Evolutionary conservation across 2,329 filamentous ascomycete genomes (phyloP).

Genomic region (Neofusicoccum kwambonambiense): DNA sequence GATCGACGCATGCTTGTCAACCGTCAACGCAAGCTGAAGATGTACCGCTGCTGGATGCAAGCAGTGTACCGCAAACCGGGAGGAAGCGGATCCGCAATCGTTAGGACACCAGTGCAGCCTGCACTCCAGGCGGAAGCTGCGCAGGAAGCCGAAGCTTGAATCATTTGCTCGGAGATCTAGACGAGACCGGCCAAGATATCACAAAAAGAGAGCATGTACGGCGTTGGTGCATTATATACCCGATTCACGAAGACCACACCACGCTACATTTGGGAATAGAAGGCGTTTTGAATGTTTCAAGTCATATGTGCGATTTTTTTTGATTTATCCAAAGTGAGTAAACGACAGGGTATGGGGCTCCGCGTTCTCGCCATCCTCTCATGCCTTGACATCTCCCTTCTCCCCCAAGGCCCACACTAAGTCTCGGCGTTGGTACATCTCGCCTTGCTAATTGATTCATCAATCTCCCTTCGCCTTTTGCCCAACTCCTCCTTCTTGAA

Average conservation of each 20-base stretch:
- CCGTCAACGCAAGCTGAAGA: constrained; percentile 84
- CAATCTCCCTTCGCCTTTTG: no score
- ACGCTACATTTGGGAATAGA: not conserved
- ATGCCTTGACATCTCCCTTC: no score
- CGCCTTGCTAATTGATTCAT: no score
- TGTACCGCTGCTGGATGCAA: constrained; percentile 98
- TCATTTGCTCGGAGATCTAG: not conserved
- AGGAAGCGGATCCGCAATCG: not conserved
- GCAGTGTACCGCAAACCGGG: constrained; percentile 70
- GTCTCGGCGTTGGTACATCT: no score
- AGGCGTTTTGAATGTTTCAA: not conserved
- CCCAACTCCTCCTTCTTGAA: no score
- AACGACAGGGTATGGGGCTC: no score
- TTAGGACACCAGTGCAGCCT: not conserved
- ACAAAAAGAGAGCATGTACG: not conserved
- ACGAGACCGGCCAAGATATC: not conserved
- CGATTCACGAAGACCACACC: not conserved
- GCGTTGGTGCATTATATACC: constrained; percentile 9
- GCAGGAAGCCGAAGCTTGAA: not conserved
- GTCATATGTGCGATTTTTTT: no score
- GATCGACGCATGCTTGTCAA: constrained; percentile 92
- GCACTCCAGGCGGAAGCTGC: not conserved
- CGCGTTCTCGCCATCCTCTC: no score
- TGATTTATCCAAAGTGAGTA: no score
- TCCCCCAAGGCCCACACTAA: no score